Evolutionary conservation across 495 filamentous ascomycete genomes (phyloP).

Genomic region (Emericellopsis terricola): DNA sequence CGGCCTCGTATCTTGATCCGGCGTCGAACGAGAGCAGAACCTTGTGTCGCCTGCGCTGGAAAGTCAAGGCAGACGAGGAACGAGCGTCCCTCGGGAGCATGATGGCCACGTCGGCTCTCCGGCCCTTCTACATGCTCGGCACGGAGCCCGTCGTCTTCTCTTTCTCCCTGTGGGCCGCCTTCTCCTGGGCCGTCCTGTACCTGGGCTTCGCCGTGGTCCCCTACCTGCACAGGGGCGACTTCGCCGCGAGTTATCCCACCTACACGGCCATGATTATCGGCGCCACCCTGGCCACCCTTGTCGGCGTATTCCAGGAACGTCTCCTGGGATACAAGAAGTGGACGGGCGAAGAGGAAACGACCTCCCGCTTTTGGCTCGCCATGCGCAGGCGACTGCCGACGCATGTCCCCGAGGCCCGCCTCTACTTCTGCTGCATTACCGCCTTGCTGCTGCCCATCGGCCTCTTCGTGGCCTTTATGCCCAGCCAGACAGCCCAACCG

Average conservation of each 20-base stretch:
- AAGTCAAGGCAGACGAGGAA: constrained; percentile 70
- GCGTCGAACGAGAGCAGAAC: constrained; percentile 6
- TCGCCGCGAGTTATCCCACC: constrained; percentile 48
- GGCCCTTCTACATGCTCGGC: constrained; percentile 72
- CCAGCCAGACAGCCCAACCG: constrained; percentile 22
- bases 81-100: constrained; percentile 48
- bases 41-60: constrained; percentile 58
- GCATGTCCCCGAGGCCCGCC: constrained; percentile 52
- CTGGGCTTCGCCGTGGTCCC: constrained; percentile 66
- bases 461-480: constrained; percentile 57
- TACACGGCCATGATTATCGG: constrained; percentile 60
- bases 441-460: constrained; percentile 48
- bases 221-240: constrained; percentile 53
- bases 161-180: constrained; percentile 82
- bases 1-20: constrained; percentile 1
- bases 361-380: constrained; percentile 14
- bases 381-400: constrained; percentile 20
- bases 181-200: constrained; percentile 83
- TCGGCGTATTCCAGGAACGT: constrained; percentile 58
- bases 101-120: constrained; percentile 57
- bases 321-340: constrained; percentile 24
- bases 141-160: constrained; percentile 92
- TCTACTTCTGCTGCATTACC: constrained; percentile 71
- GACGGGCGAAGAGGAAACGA: constrained; percentile 2
- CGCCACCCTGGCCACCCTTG: constrained; percentile 43